Percentiles rank a stretch among this genome's conserved stretches.
Conservation (phyloP, 129 eudicot species). For the Flaveria brownii region DNA sequence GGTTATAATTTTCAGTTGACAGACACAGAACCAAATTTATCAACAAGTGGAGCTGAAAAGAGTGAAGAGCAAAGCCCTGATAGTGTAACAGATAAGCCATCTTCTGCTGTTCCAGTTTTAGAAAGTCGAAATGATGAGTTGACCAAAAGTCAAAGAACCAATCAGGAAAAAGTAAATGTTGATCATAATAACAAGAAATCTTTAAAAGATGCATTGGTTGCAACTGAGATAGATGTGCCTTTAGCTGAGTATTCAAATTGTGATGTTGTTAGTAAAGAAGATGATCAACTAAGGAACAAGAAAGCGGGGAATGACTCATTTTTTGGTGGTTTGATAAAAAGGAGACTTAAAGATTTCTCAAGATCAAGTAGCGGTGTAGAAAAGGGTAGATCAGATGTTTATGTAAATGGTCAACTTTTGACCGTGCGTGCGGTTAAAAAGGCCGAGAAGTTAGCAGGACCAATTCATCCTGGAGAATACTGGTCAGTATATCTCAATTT, state of each 20-base stretch:
- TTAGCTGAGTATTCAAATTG: constrained; percentile 44
- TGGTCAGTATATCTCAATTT: constrained; percentile 52
- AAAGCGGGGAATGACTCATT: constrained; percentile 49
- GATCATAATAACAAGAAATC: constrained; percentile 44
- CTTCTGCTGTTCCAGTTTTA: constrained; percentile 23
- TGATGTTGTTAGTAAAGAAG: constrained; percentile 41
- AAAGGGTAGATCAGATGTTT: constrained; percentile 45
- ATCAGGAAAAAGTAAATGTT: constrained; percentile 37
- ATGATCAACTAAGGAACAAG: constrained; percentile 46
- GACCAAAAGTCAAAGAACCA: constrained; percentile 47
- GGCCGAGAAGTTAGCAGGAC: constrained; percentile 89
- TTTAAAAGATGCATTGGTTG: constrained; percentile 50
- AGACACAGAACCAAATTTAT: constrained; percentile 34
- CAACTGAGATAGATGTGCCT: constrained; percentile 68
- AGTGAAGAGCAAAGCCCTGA: constrained; percentile 49
- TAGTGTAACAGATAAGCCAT: constrained; percentile 30
- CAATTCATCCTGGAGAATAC: constrained; percentile 88
- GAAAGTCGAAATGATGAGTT: constrained; percentile 41
- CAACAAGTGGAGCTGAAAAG: constrained; percentile 42
- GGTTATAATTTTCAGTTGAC: constrained; percentile 41
- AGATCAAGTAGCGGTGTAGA: constrained; percentile 48
- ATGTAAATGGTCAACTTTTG: constrained; percentile 66
- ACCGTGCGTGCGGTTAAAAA: constrained; percentile 55
- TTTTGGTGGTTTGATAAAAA: constrained; percentile 59
- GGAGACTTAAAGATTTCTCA: constrained; percentile 58